Evolutionary conservation across 139 green algal species (phyloP).

Genomic region (Mesotaenium endlicherianum): DNA sequence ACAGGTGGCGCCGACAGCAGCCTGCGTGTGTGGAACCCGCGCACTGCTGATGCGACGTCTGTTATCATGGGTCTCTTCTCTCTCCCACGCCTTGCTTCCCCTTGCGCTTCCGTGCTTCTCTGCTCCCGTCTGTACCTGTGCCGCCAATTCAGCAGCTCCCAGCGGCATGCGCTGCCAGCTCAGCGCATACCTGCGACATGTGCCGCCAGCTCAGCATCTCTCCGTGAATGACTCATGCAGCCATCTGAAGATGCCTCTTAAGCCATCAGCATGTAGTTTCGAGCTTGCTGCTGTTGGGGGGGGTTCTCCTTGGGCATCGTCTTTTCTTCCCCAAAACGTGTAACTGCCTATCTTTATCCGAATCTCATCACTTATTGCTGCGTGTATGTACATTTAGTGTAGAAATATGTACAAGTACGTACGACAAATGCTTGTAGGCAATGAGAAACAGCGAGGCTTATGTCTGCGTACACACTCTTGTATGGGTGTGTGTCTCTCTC

Average conservation of each 20-base stretch:
- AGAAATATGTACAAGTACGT: no score
- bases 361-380: no score
- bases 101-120: not conserved
- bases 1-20: constrained; percentile 76
- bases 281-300: constrained; percentile 32
- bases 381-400: no score
- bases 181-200: not conserved
- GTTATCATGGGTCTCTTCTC: constrained; percentile 16
- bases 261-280: not conserved
- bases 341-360: no score
- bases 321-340: no score
- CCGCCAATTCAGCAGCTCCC: not conserved
- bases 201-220: not conserved
- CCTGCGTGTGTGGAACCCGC: constrained; percentile 53
- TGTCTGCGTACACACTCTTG: no score
- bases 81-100: not conserved
- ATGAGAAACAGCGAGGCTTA: no score
- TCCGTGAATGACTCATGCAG: not conserved
- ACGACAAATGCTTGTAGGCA: no score
- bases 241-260: not conserved
- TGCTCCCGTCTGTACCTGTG: not conserved
- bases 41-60: not conserved
- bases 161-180: not conserved
- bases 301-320: no score
- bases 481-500: no score